A percentile compares a stretch with the other conserved stretches of the same genome.
Conservation (phyloP, 1,284 basidiomycete species). For the Xerocomus minutiporus region DNA sequence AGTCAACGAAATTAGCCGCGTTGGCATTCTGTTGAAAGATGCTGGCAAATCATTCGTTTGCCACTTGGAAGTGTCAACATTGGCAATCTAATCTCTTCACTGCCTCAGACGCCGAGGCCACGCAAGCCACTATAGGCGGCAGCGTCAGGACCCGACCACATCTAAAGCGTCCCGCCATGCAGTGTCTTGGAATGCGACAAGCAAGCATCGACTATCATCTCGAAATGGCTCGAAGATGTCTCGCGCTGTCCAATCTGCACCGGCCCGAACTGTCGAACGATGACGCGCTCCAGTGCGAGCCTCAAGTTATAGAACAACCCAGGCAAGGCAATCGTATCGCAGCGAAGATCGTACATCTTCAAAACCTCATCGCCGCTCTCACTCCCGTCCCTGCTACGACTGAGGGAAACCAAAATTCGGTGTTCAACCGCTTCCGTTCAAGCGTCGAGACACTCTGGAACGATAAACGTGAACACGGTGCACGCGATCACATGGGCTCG, state of each 20-base stretch:
- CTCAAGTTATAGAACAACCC: slow-evolving; percentile 1
- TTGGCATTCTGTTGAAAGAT: neutral
- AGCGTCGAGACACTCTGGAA: slow-evolving; percentile 20
- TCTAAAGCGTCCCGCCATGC: slow-evolving; percentile 2
- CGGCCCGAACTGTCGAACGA: slow-evolving; percentile 3
- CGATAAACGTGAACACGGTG: slow-evolving; percentile 14
- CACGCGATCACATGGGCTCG: slow-evolving; percentile 2
- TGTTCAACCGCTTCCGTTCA: slow-evolving; percentile 21
- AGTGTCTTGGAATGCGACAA: slow-evolving; percentile 15
- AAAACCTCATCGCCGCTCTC: slow-evolving; percentile 17
- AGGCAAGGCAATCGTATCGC: slow-evolving; percentile 19
- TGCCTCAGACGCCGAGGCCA: too few relatives aligned
- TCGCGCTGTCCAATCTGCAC: slow-evolving; percentile 9
- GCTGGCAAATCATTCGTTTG: too few relatives aligned
- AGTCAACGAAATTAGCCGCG: neutral
- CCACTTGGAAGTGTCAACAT: neutral
- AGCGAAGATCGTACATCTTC: slow-evolving; percentile 25
- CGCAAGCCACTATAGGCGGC: neutral
- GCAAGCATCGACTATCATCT: slow-evolving; percentile 24
- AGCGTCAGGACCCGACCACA: too few relatives aligned
- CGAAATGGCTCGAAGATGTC: slow-evolving; percentile 16
- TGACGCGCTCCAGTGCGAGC: slow-evolving; percentile 1
- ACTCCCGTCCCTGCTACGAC: slow-evolving; percentile 24
- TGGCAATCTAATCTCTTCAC: too few relatives aligned
- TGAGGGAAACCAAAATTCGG: slow-evolving; percentile 15